Evolutionary conservation across 768 basidiomycete genomes (phyloP), one percentile per base, ranked within the genome.

Genomic region (Suillus cothurnatus): DNA sequence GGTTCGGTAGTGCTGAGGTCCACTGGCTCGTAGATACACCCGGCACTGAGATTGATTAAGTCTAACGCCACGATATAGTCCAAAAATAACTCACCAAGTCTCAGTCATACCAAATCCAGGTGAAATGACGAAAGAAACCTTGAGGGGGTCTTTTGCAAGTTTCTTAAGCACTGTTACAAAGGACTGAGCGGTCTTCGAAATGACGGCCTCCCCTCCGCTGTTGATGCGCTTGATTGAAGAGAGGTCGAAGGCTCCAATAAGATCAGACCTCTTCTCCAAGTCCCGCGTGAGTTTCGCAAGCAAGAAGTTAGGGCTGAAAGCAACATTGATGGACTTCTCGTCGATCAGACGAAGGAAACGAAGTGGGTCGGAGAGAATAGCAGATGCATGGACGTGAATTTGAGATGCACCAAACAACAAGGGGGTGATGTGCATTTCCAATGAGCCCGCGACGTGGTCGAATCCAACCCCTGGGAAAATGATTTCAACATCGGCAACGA

Each of bases 91-190:
- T 58, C 23, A 68, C 67, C 76, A 75, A 28, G 81, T 82, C 67
- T 82, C 81, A 0, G 76, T 82, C 81, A 82, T 82, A 55, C 81
- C 81, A 39, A 82, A 82, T 8, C 78, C 81, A 58, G 76, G 74
- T 31, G 72, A 70, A 19, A 73, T 63, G 8, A 64, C 66, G 9
- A 72, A 66, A 7, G 72, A 73, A 3, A 69, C 17, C 1, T 73
- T 61, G 2, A 63, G 64, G 1, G 73, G 52, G n/a, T 73, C 64
- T 11, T 45, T 50, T 0, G 65, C 53, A 26, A 74, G 68, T 19
- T 67, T 67, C 55, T 78, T 70, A 2, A 82, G 76, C 5, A 63
- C 69, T 26, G 74, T 64, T 3, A 73, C 71, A 49, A 82, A 79
- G 14, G 72, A 73, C 4, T 77, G 69, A 2, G 78, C 81, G 15